Evolutionary conservation across 1,284 basidiomycete species (phyloP).

Genomic region (Anthracocystis walkeri): DNA sequence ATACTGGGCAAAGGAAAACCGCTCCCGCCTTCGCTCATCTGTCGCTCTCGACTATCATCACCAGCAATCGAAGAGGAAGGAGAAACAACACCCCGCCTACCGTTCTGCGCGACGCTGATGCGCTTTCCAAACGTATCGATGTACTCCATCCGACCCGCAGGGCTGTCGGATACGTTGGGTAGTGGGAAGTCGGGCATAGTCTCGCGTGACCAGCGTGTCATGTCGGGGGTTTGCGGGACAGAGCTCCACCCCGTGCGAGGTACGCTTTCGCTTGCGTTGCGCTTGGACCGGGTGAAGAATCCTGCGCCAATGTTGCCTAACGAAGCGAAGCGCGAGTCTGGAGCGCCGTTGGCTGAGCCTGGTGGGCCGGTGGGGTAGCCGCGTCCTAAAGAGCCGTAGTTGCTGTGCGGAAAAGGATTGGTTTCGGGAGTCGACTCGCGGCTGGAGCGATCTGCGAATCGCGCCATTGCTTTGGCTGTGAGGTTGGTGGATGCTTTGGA

Average conservation of each 20-base stretch:
- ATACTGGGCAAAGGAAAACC: slow-evolving; percentile 50
- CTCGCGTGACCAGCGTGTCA: slow-evolving; percentile 56
- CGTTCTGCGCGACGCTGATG: slow-evolving; percentile 34
- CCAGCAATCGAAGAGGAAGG: slow-evolving; percentile 32
- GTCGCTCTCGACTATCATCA: slow-evolving; percentile 26
- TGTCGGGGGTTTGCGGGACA: slow-evolving; percentile 37
- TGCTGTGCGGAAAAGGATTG: slow-evolving; percentile 5
- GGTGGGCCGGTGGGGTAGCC: slow-evolving; percentile 11
- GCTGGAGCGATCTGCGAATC: slow-evolving; percentile 47
- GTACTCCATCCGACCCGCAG: slow-evolving; percentile 55
- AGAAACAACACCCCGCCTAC: slow-evolving; percentile 8
- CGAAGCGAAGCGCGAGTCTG: slow-evolving; percentile 30
- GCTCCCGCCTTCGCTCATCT: slow-evolving; percentile 30
- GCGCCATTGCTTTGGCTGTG: slow-evolving; percentile 61
- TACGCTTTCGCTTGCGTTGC: slow-evolving; percentile 29
- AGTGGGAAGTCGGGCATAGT: slow-evolving; percentile 62
- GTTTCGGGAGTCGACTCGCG: slow-evolving; percentile 48
- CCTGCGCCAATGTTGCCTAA: slow-evolving; percentile 42
- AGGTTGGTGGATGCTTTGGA: slow-evolving; percentile 66
- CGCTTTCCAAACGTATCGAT: slow-evolving; percentile 38
- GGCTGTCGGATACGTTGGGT: slow-evolving; percentile 58
- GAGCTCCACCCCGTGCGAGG: slow-evolving; percentile 24
- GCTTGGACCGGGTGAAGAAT: slow-evolving; percentile 34
- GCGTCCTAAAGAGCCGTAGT: slow-evolving; percentile 24
- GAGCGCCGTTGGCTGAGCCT: slow-evolving; percentile 1